A percentile compares a stretch with the other conserved stretches of the same genome.
phyloP scores from a whole-genome alignment of 2,329 filamentous ascomycete species.

The Fusarium hostae region DNA sequence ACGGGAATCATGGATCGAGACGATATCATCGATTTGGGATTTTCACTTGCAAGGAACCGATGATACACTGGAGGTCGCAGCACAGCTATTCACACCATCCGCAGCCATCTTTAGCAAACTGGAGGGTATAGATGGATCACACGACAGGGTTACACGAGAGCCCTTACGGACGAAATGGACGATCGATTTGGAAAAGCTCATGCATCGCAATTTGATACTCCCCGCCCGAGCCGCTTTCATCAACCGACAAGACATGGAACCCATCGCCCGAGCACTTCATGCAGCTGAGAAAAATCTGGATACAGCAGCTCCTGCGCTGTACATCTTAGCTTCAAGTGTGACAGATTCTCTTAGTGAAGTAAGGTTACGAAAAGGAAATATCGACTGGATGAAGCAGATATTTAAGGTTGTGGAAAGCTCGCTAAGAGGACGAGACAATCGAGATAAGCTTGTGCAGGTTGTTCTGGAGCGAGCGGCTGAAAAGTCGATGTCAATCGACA shows the following conservation, averaged over 20 bases:
- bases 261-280: slow-evolving; percentile 55
- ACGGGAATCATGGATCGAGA: slow-evolving; percentile 60
- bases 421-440: slow-evolving; percentile 40
- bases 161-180: slow-evolving; percentile 53
- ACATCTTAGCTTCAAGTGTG: slow-evolving; percentile 53
- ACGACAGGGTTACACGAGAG: slow-evolving; percentile 20
- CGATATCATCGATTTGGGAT: slow-evolving; percentile 61
- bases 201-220: slow-evolving; percentile 63
- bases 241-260: slow-evolving; percentile 54
- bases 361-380: slow-evolving; percentile 49
- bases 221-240: slow-evolving; percentile 62
- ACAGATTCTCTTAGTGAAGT: slow-evolving; percentile 40
- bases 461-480: slow-evolving; percentile 47
- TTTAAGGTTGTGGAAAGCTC: slow-evolving; percentile 49
- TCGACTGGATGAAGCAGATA: slow-evolving; percentile 53
- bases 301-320: slow-evolving; percentile 57
- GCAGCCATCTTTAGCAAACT: slow-evolving; percentile 55
- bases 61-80: slow-evolving; percentile 62
- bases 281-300: slow-evolving; percentile 51
- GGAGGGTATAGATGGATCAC: slow-evolving; percentile 44
- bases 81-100: slow-evolving; percentile 55
- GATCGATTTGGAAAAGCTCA: slow-evolving; percentile 59
- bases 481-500: slow-evolving; percentile 51
- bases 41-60: slow-evolving; percentile 62
- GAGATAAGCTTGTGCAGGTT: slow-evolving; percentile 45